Evolutionary conservation across 2,329 filamentous ascomycete genomes (phyloP), one percentile per base, ranked within the genome.

Genomic region (Diaporthe destruens): DNA sequence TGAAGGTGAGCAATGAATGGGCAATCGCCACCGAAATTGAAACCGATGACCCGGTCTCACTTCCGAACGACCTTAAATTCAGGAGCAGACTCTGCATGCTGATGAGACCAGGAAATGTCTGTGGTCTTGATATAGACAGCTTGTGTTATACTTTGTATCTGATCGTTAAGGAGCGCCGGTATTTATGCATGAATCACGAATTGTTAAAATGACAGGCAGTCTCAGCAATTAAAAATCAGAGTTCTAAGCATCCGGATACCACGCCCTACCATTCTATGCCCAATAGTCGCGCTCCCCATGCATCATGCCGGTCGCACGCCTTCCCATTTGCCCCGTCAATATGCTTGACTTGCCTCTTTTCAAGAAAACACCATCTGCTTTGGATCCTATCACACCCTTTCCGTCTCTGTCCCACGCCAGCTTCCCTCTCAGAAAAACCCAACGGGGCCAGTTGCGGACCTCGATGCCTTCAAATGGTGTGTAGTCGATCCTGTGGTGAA

Each of bases 401-500:
- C 83, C 80, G 18, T 88, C 87, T 49, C 84, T 83, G 75, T 88
- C 87, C 88, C 87, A 91, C 1, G 90, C 86, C 0, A 91, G 84
- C 74, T 87, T 80, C 0, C 90, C 90, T 71, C 90, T 80, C 54
- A 92, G 75, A 9, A 92, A 82, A 0, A 89, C 91, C 76, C 87
- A 91, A 25, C 89, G 82, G 14, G 89, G 89, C 89, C 90, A 91
- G 72, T 91, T 88, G 36, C 82, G 83, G 53, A 92, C 77, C n/a
- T 77, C 80, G 63, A 82, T 83, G 0, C 89, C 89, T 77, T 91
- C 89, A 75, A 87, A 91, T 0, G 89, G 89, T 11, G 89, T 90
- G 76, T 91, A 90, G 76, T 92, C 89, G 2, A 90, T 86, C 73
- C 88, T 84, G 77, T 91, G 89, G 78, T 92, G 89, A 74, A 91